These are phyloP conservation scores for Gaertneriomyces sp. DNA, from an alignment of 192 early-diverging fungal genomes.

Conservation along the genomic window DNA sequence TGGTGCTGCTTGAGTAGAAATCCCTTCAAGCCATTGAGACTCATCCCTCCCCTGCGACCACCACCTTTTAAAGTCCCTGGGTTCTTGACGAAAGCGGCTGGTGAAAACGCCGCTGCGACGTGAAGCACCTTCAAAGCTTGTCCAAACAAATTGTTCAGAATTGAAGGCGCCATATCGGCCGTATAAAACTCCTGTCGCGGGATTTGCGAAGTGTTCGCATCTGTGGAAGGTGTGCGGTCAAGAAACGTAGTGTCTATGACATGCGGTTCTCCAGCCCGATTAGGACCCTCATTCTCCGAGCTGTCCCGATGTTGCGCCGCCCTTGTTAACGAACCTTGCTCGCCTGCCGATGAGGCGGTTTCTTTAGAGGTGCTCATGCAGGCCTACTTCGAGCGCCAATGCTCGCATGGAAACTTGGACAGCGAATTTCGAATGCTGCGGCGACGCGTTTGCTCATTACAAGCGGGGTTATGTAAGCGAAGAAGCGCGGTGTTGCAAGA, in stretches of 20 bases:
- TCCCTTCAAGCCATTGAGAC: not conserved
- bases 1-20: conserved; percentile 26
- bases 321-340: no score
- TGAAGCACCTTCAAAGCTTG: conserved; percentile 16
- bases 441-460: no score
- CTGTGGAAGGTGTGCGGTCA: not conserved
- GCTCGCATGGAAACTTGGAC: no score
- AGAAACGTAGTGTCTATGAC: conserved; percentile 2
- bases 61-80: not conserved
- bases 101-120: conserved; percentile 17
- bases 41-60: not conserved
- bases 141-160: conserved; percentile 13
- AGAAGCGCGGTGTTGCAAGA: no score
- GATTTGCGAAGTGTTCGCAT: conserved; percentile 1
- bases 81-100: conserved; percentile 20
- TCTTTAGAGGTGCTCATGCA: no score
- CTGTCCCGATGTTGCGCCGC: no score
- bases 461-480: no score
- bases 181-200: conserved; percentile 15
- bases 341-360: no score
- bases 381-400: no score
- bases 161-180: conserved; percentile 10
- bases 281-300: no score
- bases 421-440: no score
- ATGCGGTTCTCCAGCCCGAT: not conserved